Conservation (phyloP, 192 early-diverging fungal species). For the Glomus cerebriforme region DNA sequence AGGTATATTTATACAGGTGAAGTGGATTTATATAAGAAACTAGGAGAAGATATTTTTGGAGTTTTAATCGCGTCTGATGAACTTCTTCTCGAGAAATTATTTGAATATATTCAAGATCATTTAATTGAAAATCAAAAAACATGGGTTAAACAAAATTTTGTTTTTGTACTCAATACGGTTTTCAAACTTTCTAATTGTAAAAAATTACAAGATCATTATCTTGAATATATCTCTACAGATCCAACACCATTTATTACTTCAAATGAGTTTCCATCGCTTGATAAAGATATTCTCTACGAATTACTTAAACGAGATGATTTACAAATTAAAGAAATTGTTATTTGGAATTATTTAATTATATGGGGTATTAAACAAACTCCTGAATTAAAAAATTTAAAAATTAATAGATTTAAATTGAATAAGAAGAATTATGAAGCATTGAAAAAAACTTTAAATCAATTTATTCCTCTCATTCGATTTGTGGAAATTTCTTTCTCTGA, state of each 20-base stretch:
- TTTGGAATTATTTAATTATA: constrained; percentile 22
- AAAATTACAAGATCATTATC: neutral
- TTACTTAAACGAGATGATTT: neutral
- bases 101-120: constrained; percentile 12
- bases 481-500: no score
- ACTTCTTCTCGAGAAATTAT: constrained; percentile 4
- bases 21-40: constrained; percentile 7
- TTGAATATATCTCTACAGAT: constrained; percentile 11
- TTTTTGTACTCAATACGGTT: neutral
- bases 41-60: neutral
- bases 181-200: neutral
- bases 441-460: neutral
- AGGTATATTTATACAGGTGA: constrained; percentile 22
- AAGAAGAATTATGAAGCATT: neutral
- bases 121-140: constrained; percentile 2
- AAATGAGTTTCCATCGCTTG: neutral
- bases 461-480: neutral
- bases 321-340: constrained; percentile 5
- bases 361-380: constrained; percentile 1
- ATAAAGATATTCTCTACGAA: no score
- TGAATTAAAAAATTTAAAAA: neutral
- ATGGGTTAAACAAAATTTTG: constrained; percentile 4
- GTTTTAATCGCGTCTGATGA: constrained; percentile 20
- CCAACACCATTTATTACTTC: constrained; percentile 7
- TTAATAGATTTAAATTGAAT: no score